Evolutionary conservation across 805 yeast genomes (phyloP), one percentile per base, ranked within the genome.

Genomic region (Metschnikowia kunwiensis): DNA sequence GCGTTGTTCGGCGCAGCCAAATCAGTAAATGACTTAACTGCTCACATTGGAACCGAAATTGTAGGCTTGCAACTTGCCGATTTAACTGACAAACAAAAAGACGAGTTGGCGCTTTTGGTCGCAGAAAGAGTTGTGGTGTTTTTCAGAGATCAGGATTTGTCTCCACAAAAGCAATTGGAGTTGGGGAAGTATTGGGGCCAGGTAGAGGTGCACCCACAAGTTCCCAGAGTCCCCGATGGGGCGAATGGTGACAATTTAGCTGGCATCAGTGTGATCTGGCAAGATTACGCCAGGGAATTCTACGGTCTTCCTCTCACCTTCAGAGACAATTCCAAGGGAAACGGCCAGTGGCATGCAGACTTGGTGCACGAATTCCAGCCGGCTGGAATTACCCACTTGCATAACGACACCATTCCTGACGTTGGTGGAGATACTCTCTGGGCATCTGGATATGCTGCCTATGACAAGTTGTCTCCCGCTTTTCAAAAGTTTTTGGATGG

Each of bases 381-480:
- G 5, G 74, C 82, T 2, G 78, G 77, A 15, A 60, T 70, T 45
- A 75, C 82, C 4, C 73, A 70, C 43, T 61, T 78, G 47, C 75
- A 75, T 46, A 62, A 70, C 50, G 77, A 75, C 47, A 61, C 75
- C 13, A 64, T 72, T 19, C 77, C 78, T 6, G 50, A 50, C 1
- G 67, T 65, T 20, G 80, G 80, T 32, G 80, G 80, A 41, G 80
- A 76, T 51, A 76, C 80, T 11, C 44, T 62, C n/a, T 75, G 78
- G 77, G 54, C 74, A 4, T 69, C 77, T 26, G 79, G 80, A n/a
- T 75, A 74, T 46, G 80, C 68, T 33, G 77, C 79, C 25, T 76
- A 70, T 52, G 80, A 76, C 47, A 72, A 72, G 55, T 61, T 76
- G 37, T 73, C 78, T 3, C 75, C 74, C 15, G 71, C 70, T 2